Conservation (phyloP, 148 eudicot genomes). For the Hydrangea macrophylla region DNA sequence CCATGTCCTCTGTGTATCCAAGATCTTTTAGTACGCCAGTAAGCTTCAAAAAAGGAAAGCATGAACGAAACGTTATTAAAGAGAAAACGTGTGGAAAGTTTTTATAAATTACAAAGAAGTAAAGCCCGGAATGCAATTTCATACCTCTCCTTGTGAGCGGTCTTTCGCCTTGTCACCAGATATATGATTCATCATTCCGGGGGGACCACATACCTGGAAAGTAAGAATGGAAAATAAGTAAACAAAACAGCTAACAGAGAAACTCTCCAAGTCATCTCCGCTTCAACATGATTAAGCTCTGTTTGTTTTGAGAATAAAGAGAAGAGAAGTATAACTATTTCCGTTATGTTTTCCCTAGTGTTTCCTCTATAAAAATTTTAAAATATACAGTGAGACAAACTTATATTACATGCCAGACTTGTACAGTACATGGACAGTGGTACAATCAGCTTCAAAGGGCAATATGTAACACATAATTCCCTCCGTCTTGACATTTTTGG, state of each 20-base stretch:
- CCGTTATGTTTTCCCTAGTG: too few relatives aligned
- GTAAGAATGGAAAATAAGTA: background rate
- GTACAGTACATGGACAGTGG: background rate
- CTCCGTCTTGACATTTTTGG: background rate
- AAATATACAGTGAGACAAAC: background rate
- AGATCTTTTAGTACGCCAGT: slow-evolving; percentile 82
- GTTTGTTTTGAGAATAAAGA: too few relatives aligned
- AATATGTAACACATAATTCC: background rate
- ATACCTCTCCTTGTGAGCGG: slow-evolving; percentile 78
- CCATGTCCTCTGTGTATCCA: slow-evolving; percentile 86
- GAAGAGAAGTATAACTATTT: too few relatives aligned
- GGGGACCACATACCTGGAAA: slow-evolving; percentile 81
- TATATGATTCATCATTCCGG: slow-evolving; percentile 82
- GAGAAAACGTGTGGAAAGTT: background rate
- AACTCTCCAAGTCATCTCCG: background rate
- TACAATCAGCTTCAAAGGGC: background rate
- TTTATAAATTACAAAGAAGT: background rate
- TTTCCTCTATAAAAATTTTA: too few relatives aligned
- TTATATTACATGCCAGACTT: background rate
- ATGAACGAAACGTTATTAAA: background rate
- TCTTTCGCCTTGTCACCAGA: slow-evolving; percentile 79
- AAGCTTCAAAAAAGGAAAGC: slow-evolving; percentile 39
- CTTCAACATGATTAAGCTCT: background rate
- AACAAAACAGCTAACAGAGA: background rate
- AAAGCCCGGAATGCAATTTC: background rate